Evolutionary conservation across 2,329 filamentous ascomycete genomes (phyloP), one percentile per base, ranked within the genome.

Genomic region (Venturia asperata): DNA sequence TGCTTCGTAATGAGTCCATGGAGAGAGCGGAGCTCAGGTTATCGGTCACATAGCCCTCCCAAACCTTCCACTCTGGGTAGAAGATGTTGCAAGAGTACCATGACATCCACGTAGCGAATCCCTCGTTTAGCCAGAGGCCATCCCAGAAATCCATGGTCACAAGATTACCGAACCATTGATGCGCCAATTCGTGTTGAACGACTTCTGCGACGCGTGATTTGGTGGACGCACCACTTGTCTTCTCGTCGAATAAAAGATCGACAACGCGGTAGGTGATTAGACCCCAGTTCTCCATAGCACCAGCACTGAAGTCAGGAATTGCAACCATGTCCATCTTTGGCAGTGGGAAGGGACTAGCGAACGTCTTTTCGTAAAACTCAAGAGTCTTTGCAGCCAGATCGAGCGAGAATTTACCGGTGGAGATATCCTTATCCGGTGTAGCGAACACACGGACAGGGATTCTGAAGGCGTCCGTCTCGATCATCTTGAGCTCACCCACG

Each of bases 61-160:
- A 97, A 17, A 97, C 91, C 78, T 96, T 96, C 93, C 93, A 97
- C 77, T 97, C 93, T 10, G 93, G 93, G 78, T 92, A 97, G 81
- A 97, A 97, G 66, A 85, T 84, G 75, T 97, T 93, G 83, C 91
- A 95, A 55, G 90, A 92, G 78, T 94, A 94, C 91, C 91, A 89
- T 67, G 90, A 92, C 90, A 94, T 92, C 87, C 90, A 91, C 47
- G 91, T 95, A 41, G 91, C 91, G 71, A 95, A 95, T 43, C 91
- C 91, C 76, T 95, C 91, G 76, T 97, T 97, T 64, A 97, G 84
- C 93, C 93, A 97, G 9, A 97, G 80, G 64, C 92, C 93, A 77
- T 97, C 92, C 93, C 93, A 97, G 83, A 95, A 97, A 76, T 96
- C 92, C 92, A 97, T 97, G 64, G 93, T 97, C 37, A 97, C 93